Conservation (phyloP, 2,329 filamentous ascomycete genomes). For the Pestalotiopsis sp. region DNA sequence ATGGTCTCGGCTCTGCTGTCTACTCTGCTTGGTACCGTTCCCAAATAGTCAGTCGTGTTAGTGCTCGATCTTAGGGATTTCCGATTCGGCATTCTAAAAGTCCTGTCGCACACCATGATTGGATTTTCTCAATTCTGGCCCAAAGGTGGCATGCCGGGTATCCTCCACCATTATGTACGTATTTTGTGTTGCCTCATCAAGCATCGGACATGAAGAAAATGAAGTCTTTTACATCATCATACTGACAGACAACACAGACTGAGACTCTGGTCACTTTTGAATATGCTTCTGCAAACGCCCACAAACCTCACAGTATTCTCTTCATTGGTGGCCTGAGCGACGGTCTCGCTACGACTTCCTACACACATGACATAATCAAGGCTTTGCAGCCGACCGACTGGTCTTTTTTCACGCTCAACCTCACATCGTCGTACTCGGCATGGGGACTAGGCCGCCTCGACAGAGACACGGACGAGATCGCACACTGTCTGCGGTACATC, state of each 20-base stretch:
- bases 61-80: no score
- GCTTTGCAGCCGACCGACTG: not conserved
- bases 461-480: slow-evolving; percentile 9
- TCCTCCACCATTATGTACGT: slow-evolving; percentile 7
- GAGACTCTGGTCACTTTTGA: slow-evolving; percentile 7
- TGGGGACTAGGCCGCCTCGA: slow-evolving; percentile 8
- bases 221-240: not conserved
- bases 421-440: not conserved
- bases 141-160: slow-evolving; percentile 2
- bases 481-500: not conserved
- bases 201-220: no score
- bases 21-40: no score
- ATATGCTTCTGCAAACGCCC: not conserved
- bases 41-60: no score
- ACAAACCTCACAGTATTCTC: slow-evolving; percentile 7
- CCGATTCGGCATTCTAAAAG: no score
- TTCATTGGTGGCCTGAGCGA: slow-evolving; percentile 7
- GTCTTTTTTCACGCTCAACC: slow-evolving; percentile 5
- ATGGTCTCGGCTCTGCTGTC: no score
- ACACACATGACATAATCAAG: not conserved
- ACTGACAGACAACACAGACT: not conserved
- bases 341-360: not conserved
- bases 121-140: slow-evolving; percentile 6
- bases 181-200: no score
- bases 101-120: not conserved